A percentile compares a stretch with the other conserved stretches of the same genome.
Conservation (phyloP, 768 basidiomycete species). For the Lentinula sp. region DNA sequence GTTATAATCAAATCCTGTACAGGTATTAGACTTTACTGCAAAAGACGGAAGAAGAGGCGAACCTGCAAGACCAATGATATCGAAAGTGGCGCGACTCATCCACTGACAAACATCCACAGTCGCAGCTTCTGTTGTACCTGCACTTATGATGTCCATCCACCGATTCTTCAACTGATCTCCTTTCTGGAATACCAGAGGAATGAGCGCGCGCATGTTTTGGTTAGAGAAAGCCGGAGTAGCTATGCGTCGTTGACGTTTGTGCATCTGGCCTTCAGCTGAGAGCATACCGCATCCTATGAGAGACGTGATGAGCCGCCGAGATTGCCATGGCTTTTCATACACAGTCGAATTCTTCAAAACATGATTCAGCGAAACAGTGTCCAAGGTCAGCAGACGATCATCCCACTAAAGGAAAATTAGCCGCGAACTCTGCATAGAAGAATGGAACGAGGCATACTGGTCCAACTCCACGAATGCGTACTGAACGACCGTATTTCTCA, state of each 20-base stretch:
- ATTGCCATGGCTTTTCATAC: slow-evolving; percentile 83
- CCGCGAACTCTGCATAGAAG: neutral
- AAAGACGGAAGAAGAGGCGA: slow-evolving; percentile 9
- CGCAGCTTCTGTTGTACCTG: slow-evolving; percentile 22
- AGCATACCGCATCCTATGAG: slow-evolving; percentile 84
- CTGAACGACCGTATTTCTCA: slow-evolving; percentile 58
- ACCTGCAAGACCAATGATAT: slow-evolving; percentile 90
- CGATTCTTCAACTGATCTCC: slow-evolving; percentile 54
- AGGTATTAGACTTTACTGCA: neutral
- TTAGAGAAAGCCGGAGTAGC: slow-evolving; percentile 74
- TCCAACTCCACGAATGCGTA: slow-evolving; percentile 61
- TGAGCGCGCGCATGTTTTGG: slow-evolving; percentile 68
- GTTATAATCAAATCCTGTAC: slow-evolving; percentile 74
- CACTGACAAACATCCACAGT: slow-evolving; percentile 73
- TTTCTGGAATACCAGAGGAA: slow-evolving; percentile 68
- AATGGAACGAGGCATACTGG: slow-evolving; percentile 44
- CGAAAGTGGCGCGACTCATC: slow-evolving; percentile 81
- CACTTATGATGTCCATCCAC: slow-evolving; percentile 48
- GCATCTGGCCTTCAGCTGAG: slow-evolving; percentile 68
- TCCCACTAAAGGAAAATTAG: slow-evolving; percentile 51
- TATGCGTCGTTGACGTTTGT: slow-evolving; percentile 77
- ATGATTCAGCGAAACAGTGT: slow-evolving; percentile 69
- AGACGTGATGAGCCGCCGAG: slow-evolving; percentile 64
- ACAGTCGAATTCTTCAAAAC: slow-evolving; percentile 65
- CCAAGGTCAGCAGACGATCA: slow-evolving; percentile 73